Percentiles rank a stretch among this genome's conserved stretches.
phyloP scores from a whole-genome alignment of 352 stramenopile genomes.

The Phytophthora foliorum region DNA sequence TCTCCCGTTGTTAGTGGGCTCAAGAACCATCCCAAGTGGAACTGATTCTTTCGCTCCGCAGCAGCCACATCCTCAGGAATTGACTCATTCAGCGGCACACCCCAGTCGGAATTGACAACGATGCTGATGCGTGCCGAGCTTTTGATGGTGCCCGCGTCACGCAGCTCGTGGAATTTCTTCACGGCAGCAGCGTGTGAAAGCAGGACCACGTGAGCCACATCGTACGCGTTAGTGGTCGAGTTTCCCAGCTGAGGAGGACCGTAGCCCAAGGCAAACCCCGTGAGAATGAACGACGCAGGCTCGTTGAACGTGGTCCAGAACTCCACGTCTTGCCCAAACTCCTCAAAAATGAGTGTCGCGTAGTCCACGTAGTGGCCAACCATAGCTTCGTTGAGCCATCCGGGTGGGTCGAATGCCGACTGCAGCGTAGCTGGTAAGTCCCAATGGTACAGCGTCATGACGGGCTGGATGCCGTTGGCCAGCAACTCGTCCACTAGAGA shows the following conservation, averaged over 20 bases:
- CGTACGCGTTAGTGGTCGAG: conserved; percentile 57
- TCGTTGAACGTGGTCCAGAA: conserved; percentile 97
- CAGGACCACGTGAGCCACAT: conserved; percentile 88
- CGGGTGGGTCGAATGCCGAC: conserved; percentile 73
- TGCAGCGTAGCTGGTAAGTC: conserved; percentile 92
- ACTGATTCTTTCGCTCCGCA: conserved; percentile 89
- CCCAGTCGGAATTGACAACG: conserved; percentile 87
- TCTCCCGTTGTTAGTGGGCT: conserved; percentile 91
- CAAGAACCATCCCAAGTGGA: conserved; percentile 92
- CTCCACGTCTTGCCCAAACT: conserved; percentile 93
- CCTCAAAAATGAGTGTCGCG: conserved; percentile 90
- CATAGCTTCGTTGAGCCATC: conserved; percentile 71
- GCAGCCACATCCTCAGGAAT: conserved; percentile 55
- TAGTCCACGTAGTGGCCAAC: conserved; percentile 86
- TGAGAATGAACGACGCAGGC: conserved; percentile 83
- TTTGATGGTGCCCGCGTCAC: conserved; percentile 22
- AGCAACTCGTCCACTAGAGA: conserved; percentile 89
- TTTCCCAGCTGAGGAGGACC: conserved; percentile 46
- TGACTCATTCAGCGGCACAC: conserved; percentile 77
- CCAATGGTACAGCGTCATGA: conserved; percentile 97
- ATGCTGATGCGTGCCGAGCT: conserved; percentile 89
- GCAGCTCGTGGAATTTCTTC: conserved; percentile 71
- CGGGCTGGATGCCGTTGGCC: conserved; percentile 80
- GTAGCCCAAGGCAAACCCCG: conserved; percentile 86
- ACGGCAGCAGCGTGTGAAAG: conserved; percentile 91